Evolutionary conservation across 768 basidiomycete genomes (phyloP).

Genomic region (Suillus americanus): DNA sequence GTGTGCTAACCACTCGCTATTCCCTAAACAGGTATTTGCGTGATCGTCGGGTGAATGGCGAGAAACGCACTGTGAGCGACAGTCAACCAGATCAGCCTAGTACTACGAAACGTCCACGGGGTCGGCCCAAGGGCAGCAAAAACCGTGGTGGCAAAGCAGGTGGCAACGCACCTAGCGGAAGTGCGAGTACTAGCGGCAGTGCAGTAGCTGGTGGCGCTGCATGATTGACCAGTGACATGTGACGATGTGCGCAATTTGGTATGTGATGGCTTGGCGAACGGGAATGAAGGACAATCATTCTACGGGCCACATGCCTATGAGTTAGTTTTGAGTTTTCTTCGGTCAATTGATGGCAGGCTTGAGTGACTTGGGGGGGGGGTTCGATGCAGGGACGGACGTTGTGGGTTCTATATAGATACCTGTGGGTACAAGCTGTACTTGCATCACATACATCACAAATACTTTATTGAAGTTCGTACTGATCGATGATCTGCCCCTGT

Average conservation of each 20-base stretch:
- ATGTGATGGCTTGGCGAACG: background rate
- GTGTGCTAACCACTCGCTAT: conserved; percentile 10
- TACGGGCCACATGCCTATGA: background rate
- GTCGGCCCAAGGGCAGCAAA: conserved; percentile 72
- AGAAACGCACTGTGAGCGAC: conserved; percentile 30
- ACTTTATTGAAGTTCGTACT: background rate
- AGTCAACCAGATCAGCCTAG: conserved; percentile 28
- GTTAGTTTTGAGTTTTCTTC: background rate
- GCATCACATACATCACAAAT: background rate
- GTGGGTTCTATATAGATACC: background rate
- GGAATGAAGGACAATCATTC: background rate
- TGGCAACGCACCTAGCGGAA: conserved; percentile 4
- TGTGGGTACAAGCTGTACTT: background rate
- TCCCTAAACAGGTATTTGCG: conserved; percentile 50
- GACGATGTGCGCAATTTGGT: background rate
- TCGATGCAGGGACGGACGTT: background rate
- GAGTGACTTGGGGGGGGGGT: background rate
- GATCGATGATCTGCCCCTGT: background rate
- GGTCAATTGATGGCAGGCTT: background rate
- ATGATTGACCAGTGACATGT: conserved; percentile 2
- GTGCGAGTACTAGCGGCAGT: conserved; percentile 15
- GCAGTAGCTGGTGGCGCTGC: conserved; percentile 7
- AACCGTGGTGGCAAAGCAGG: conserved; percentile 35
- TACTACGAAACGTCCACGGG: conserved; percentile 54
- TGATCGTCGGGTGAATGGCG: conserved; percentile 58